Percentiles rank a stretch among this genome's conserved stretches.
Conservation (phyloP, 352 stramenopile species). For the Pythium scleroteichum region DNA sequence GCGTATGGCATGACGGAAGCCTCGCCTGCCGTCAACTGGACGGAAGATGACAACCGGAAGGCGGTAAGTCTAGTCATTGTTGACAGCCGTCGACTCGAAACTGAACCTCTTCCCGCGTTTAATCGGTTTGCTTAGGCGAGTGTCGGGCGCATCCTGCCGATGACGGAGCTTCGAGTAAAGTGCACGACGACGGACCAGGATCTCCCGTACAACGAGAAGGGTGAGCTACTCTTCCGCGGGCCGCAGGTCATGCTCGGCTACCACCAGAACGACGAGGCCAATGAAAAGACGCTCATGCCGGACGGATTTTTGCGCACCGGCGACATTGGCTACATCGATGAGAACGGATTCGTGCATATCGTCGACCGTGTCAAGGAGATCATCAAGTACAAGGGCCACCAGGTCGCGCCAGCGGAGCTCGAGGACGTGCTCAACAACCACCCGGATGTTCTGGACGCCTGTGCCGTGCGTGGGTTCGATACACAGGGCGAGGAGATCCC, state of each 20-base stretch:
- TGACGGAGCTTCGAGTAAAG: constrained; percentile 41
- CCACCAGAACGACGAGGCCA: constrained; percentile 87
- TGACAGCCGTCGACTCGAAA: no score
- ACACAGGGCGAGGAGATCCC: constrained; percentile 82
- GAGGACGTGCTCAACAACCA: constrained; percentile 90
- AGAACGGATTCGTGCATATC: constrained; percentile 93
- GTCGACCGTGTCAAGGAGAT: constrained; percentile 94
- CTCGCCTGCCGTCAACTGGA: constrained; percentile 29
- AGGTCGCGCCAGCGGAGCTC: constrained; percentile 91
- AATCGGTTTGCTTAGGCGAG: not conserved
- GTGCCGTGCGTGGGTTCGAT: constrained; percentile 53
- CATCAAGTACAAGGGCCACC: constrained; percentile 95
- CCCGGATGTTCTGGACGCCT: constrained; percentile 42
- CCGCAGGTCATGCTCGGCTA: constrained; percentile 57
- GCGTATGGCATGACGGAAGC: constrained; percentile 50
- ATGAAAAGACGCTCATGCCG: constrained; percentile 61
- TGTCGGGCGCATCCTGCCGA: constrained; percentile 39
- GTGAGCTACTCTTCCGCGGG: constrained; percentile 75
- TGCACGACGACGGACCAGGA: constrained; percentile 37
- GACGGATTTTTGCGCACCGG: constrained; percentile 89
- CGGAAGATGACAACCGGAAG: constrained; percentile 13
- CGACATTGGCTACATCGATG: constrained; percentile 91
- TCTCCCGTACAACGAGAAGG: constrained; percentile 31
- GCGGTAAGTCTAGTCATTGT: not conserved
- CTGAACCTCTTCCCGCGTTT: no score